A percentile compares a stretch with the other conserved stretches of the same genome.
Evolutionary conservation across 106 monocot species (phyloP).

Genomic region (Apostasia shenzhenica): DNA sequence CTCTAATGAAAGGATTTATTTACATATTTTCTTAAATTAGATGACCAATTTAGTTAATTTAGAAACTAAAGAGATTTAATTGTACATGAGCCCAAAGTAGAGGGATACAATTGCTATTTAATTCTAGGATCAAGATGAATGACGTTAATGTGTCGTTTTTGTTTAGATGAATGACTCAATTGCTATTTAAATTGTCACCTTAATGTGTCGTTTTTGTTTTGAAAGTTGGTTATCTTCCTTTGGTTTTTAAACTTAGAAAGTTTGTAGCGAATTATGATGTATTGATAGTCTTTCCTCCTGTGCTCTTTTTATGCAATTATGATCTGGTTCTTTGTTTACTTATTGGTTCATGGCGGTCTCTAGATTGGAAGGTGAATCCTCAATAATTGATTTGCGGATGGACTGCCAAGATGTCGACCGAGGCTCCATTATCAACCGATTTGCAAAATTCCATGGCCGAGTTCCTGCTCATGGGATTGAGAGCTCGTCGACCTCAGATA

Average conservation of each 20-base stretch:
- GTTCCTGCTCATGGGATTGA: slow-evolving; percentile 30
- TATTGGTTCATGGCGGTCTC: background rate
- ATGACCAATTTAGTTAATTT: too few relatives aligned
- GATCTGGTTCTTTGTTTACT: background rate
- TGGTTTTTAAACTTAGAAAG: background rate
- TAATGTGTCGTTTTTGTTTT: background rate
- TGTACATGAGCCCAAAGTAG: too few relatives aligned
- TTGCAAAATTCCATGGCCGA: slow-evolving; percentile 63
- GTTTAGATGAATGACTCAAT: background rate
- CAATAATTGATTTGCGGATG: slow-evolving; percentile 37
- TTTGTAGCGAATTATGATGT: background rate
- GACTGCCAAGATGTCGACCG: slow-evolving; percentile 64
- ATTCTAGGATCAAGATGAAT: too few relatives aligned
- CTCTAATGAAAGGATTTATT: too few relatives aligned
- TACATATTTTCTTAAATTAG: too few relatives aligned
- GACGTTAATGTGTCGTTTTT: too few relatives aligned
- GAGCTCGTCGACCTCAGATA: slow-evolving; percentile 14
- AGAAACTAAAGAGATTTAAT: too few relatives aligned
- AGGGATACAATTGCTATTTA: too few relatives aligned
- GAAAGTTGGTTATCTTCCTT: background rate
- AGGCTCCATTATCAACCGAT: slow-evolving; percentile 53
- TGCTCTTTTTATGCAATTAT: background rate
- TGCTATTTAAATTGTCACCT: background rate
- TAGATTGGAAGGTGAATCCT: slow-evolving; percentile 42
- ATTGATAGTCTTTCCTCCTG: background rate